phyloP scores from a whole-genome alignment of 441 rosid genomes.

The Melastoma candidum region DNA sequence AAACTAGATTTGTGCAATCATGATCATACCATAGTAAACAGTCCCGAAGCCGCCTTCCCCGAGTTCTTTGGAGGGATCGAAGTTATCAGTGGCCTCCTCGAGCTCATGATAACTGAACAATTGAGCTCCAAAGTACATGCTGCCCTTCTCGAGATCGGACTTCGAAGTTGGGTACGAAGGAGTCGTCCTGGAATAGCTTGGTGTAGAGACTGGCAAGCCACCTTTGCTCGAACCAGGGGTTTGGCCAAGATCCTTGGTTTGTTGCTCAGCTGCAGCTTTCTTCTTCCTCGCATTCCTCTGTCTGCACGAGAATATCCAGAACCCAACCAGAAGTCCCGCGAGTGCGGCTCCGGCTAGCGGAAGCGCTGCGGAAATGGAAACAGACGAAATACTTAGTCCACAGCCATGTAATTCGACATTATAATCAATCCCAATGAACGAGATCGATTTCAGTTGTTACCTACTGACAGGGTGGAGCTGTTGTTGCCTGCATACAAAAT shows the following conservation, averaged over 20 bases:
- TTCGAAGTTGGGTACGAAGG: constrained; percentile 7
- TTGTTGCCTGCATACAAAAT: too few relatives aligned
- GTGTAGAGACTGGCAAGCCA: not conserved
- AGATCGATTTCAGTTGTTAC: too few relatives aligned
- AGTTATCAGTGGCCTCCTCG: not conserved
- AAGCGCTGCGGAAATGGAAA: not conserved
- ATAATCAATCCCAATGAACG: too few relatives aligned
- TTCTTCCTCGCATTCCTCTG: not conserved
- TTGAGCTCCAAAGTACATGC: constrained; percentile 8
- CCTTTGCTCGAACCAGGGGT: constrained; percentile 11
- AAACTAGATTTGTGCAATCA: not conserved
- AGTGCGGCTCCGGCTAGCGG: not conserved
- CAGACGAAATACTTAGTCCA: too few relatives aligned
- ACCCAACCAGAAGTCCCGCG: not conserved
- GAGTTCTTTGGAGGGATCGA: constrained; percentile 2
- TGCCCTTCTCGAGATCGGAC: constrained; percentile 3
- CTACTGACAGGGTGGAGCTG: too few relatives aligned
- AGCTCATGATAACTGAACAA: constrained; percentile 1
- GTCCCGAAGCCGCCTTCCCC: constrained; percentile 3
- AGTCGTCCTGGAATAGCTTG: constrained; percentile 7
- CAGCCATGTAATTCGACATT: too few relatives aligned
- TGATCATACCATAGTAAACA: not conserved
- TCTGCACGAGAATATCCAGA: not conserved
- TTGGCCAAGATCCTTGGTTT: constrained; percentile 2
- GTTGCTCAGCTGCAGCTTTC: constrained; percentile 1